Base-by-base conservation (phyloP, 805 yeast species). In the Nakazawaea wyomingensis region DNA sequence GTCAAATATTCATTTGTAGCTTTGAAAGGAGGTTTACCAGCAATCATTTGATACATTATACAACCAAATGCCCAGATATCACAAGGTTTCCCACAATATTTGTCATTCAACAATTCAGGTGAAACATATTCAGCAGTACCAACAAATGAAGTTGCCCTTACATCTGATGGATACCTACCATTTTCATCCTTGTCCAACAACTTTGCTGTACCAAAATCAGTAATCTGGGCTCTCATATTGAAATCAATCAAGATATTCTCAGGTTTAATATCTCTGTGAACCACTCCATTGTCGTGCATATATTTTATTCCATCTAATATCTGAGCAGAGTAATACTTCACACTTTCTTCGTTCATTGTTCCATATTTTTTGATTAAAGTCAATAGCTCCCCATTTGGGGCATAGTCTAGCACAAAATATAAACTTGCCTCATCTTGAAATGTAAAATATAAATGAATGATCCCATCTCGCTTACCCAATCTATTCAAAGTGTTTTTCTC, bases 121-220 rank as follows among this genome's bases (percentile, higher is more conserved):
- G 96, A 82, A 2, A 93, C 96, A 56, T 90, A 90, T 57, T 90
- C 97, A 0, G 98, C 98, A 1, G 99, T 91, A 0, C 99, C 99
- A 3, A 91, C 95, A 63, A 85, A 85, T 0, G 93, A 85, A 50
- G 76, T 81, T 0, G 93, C 89, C 52, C 79, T 71, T 1, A 80
- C 77, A 53, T 83, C 83, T 13, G 71, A 55, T 8, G 90, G 89
- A 54, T 78, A 84, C 8, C 62, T 65, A 30, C 74, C 79, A n/a
- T 69, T 62, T 2, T 60, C 68, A 19, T 67, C 68, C 27, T 65
- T 65, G n/a, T 82, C 86, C 22, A 85, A 60, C 36, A 85, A 61
- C 51, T 82, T 80, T 0, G 95, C 95, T 0, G 95, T 85, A 20
- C 95, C 95, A 59, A 85, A 85, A 64, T 85, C 95, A 1, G 95